Evolutionary conservation across 305 asterid genomes (phyloP), one percentile per base, ranked within the genome.

Genomic region (Euphrasia arctica): DNA sequence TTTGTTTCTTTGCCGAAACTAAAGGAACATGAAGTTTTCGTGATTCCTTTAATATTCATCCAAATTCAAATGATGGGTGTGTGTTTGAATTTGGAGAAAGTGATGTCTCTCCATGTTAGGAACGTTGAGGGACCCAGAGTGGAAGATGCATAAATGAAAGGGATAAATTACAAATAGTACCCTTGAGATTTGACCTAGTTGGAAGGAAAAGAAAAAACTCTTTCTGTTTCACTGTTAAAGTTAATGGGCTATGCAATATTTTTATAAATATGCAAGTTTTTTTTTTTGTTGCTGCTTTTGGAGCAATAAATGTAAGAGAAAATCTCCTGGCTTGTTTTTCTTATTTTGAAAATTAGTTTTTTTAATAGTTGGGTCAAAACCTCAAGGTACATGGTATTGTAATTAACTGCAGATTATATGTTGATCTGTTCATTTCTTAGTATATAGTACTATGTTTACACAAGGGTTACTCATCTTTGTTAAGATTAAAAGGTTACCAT

Each of bases 1-100:
- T 74, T 74, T n/a, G n/a, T n/a, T n/a, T 9, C 18, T 47, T 62
- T n/a, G 60, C 32, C 12, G 10, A 54, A 70, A 62, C 50, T 50
- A 15, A 58, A 54, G 49, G 49, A 31, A 8, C 59, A 29, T 13
- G 22, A 41, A 59, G 58, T 36, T 57, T 62, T 60, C 42, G 29
- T 56, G 42, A 56, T 69, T 43, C 31, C 58, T 65, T 54, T 49
- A 6, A 49, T 49, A 43, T 9, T 64, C 18, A 62, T 60, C 51
- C 63, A 18, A 60, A 39, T 49, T 28, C n/a, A 60, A 75, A 34
- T 47, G 47, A 50, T 60, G 4, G 32, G 4, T 45, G 18, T 43
- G 12, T 41, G 51, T 55, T 29, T 39, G 57, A 52, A 60, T 63
- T 58, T 51, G 22, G 22, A 48, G 68, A 45, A 65, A 64, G 56